These are phyloP conservation scores for Lagenidium giganteum DNA, from an alignment of 352 stramenopile species.

Conservation along the genomic window DNA sequence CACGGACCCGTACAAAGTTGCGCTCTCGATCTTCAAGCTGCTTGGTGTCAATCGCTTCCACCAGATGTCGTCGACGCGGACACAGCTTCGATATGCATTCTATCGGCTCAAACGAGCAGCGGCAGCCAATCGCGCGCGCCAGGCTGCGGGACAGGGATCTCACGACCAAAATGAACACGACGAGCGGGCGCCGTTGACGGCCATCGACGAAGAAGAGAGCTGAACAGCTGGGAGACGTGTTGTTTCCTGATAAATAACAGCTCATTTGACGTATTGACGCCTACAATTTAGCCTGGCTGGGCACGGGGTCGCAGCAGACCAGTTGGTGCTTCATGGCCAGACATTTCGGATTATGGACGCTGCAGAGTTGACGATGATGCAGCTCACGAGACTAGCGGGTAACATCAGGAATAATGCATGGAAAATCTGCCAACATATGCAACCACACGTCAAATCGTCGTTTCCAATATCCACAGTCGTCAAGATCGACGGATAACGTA, in stretches of 20 bases:
- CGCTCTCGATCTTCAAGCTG: conserved; percentile 65
- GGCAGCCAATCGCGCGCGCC: too few species aligned
- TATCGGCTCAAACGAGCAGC: conserved; percentile 46
- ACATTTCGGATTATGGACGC: conserved; percentile 69
- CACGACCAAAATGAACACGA: too few species aligned
- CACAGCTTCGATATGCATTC: conserved; percentile 60
- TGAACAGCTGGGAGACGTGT: too few species aligned
- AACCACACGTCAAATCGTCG: conserved; percentile 7
- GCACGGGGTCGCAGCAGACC: not conserved
- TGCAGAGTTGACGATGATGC: conserved; percentile 69
- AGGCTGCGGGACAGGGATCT: too few species aligned
- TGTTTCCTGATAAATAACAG: too few species aligned
- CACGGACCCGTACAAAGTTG: conserved; percentile 74
- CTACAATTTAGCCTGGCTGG: too few species aligned
- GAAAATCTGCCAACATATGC: conserved; percentile 35
- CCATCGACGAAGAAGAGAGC: too few species aligned
- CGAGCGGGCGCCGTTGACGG: too few species aligned
- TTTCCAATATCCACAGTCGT: not conserved
- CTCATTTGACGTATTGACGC: too few species aligned
- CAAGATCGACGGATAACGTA: conserved; percentile 14
- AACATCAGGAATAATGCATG: conserved; percentile 82
- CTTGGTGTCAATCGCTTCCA: conserved; percentile 65
- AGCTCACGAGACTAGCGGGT: conserved; percentile 74
- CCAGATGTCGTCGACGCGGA: conserved; percentile 50
- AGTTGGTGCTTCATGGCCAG: conserved; percentile 45